Evolutionary conservation across 345 rosid genomes (phyloP).

Genomic region (Hypericum androsaemum): DNA sequence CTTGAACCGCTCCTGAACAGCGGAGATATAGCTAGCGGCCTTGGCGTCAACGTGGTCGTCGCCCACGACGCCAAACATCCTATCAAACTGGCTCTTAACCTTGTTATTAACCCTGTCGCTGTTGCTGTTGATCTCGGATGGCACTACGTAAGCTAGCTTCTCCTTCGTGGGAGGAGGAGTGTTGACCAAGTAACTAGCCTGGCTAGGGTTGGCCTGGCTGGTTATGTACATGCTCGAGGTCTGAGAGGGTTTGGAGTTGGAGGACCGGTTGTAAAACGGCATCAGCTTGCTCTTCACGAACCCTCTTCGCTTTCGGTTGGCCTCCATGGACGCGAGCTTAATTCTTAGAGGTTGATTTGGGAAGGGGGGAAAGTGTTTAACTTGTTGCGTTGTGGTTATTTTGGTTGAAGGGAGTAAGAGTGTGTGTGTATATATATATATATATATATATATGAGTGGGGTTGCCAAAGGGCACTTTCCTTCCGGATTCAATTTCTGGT

Average conservation of each 20-base stretch:
- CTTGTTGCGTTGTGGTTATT: conserved; percentile 9
- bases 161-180: conserved; percentile 27
- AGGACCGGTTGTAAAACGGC: conserved; percentile 29
- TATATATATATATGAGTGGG: conserved; percentile 11
- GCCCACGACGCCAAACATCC: conserved; percentile 18
- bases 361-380: neutral
- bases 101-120: conserved; percentile 10
- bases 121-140: conserved; percentile 11
- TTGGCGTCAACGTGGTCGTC: conserved; percentile 39
- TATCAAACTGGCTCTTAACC: conserved; percentile 18
- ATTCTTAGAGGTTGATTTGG: neutral
- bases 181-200: conserved; percentile 24
- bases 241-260: conserved; percentile 11
- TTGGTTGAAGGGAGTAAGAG: neutral
- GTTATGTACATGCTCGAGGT: conserved; percentile 16
- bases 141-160: conserved; percentile 28
- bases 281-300: conserved; percentile 40
- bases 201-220: conserved; percentile 16
- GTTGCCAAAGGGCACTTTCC: neutral
- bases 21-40: conserved; percentile 40
- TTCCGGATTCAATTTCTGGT: too few species aligned
- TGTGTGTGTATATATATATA: conserved; percentile 20
- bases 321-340: conserved; percentile 26
- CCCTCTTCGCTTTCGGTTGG: conserved; percentile 38
- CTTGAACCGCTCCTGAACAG: conserved; percentile 53